Evolutionary conservation across 352 stramenopile genomes (phyloP), one percentile per base, ranked within the genome.

Genomic region (Saprolegnia diclina): DNA sequence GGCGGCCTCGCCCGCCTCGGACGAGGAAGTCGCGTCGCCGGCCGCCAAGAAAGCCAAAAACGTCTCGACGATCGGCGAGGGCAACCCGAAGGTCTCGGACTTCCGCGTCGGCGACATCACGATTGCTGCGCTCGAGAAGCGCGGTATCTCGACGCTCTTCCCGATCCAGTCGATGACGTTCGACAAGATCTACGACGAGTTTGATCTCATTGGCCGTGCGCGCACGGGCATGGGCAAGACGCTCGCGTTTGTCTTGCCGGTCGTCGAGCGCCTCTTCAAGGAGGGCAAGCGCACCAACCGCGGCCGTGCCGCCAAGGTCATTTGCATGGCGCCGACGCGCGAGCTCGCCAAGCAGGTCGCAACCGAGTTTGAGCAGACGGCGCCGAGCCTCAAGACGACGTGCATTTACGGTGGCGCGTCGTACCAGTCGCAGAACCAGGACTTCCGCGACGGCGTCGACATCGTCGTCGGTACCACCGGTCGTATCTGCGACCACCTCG

Each of bases 151-250:
- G 54, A 82, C 80, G 61, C 81, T 98, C 0, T 97, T 97, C 73
- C 91, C 91, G 10, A 97, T 98, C 65, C 92, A 98, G 71, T 83
- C 87, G 37, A 93, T 96, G 82, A 97, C 95, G 13, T 99, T 98
- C 62, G 83, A 97, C 74, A 96, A 97, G 74, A 97, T 99, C 64
- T 73, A 97, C 37, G 87, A 90, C 56, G 94, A 97, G 24, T 92
- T 97, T 52, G 96, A 99, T 80, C 80, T 99, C 21, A 98, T 99
- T 77, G 97, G 97, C 18, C 89, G 96, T 57, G 96, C 93, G 10
- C 91, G 94, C 29, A 99, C 97, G 3, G 97, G 97, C 69, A 99
- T 98, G 72, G 97, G 97, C 62, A 99, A 99, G 85, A 99, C 97
- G 21, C 81, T 99, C 13, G 97, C 97, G 40, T 99, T 99, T 79